Conservation (phyloP, 2,329 filamentous ascomycete genomes). For the Talaromyces sp. region DNA sequence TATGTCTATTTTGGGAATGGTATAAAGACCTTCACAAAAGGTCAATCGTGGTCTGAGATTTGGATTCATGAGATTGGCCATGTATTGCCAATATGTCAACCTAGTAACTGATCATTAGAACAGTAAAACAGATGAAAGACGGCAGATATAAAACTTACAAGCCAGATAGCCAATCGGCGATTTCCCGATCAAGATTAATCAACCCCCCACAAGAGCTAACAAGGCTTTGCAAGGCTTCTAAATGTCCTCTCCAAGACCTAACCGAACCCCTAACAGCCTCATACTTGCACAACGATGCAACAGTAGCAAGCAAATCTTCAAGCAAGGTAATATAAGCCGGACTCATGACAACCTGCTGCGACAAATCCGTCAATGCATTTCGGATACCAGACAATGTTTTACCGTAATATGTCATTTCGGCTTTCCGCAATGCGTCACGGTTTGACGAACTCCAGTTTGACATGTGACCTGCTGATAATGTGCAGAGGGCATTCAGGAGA, state of each 20-base stretch:
- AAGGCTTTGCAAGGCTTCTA: constrained; percentile 31
- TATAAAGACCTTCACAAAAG: constrained; percentile 21
- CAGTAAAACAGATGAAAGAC: background rate
- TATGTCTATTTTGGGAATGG: constrained; percentile 29
- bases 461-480: constrained; percentile 35
- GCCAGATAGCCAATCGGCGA: constrained; percentile 30
- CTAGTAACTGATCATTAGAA: constrained; percentile 21
- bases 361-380: constrained; percentile 19
- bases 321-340: constrained; percentile 9
- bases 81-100: constrained; percentile 31
- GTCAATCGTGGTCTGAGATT: constrained; percentile 20
- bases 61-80: constrained; percentile 31
- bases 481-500: constrained; percentile 34
- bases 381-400: constrained; percentile 31
- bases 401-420: constrained; percentile 31
- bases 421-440: constrained; percentile 21
- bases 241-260: constrained; percentile 35
- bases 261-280: constrained; percentile 36
- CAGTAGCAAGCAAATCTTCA: constrained; percentile 31
- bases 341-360: constrained; percentile 16
- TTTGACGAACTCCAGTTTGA: constrained; percentile 27
- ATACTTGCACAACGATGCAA: constrained; percentile 36
- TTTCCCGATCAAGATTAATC: constrained; percentile 25
- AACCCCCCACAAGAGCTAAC: constrained; percentile 31
- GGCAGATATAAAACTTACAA: constrained; percentile 23